phyloP scores from a whole-genome alignment of 495 filamentous ascomycete species.

The Parachaetomium inaequale region DNA sequence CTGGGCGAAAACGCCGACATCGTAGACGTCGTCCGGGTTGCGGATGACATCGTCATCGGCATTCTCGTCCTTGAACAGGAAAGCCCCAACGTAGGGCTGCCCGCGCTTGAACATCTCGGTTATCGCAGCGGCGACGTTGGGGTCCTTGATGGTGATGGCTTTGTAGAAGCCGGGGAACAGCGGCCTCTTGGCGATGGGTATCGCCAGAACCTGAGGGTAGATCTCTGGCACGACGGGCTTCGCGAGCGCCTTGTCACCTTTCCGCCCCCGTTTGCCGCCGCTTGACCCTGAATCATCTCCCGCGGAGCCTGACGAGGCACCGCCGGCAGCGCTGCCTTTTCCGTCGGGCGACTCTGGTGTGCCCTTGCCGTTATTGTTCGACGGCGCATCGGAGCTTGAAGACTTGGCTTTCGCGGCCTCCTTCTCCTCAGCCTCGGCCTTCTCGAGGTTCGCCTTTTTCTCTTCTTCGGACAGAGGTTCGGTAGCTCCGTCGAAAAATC shows the following conservation, averaged over 20 bases:
- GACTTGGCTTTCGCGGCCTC: constrained; percentile 36
- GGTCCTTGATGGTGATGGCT: constrained; percentile 90
- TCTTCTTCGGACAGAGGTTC: constrained; percentile 47
- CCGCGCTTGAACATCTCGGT: constrained; percentile 97
- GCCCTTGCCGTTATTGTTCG: constrained; percentile 27
- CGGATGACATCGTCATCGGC: constrained; percentile 89
- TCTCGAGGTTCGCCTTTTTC: constrained; percentile 44
- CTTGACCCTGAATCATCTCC: constrained; percentile 45
- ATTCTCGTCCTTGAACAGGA: constrained; percentile 93
- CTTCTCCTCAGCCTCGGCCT: constrained; percentile 41
- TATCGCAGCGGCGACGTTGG: constrained; percentile 82
- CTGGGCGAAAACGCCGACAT: constrained; percentile 95
- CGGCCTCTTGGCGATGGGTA: constrained; percentile 93
- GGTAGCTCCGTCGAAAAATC: constrained; percentile 42
- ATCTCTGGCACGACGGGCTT: constrained; percentile 89
- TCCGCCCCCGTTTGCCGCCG: constrained; percentile 58
- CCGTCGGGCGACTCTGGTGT: constrained; percentile 42
- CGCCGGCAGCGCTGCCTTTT: constrained; percentile 40
- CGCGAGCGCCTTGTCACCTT: constrained; percentile 69
- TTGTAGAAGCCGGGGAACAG: constrained; percentile 99
- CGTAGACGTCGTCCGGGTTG: constrained; percentile 81
- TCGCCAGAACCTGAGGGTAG: constrained; percentile 97
- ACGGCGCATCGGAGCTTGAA: constrained; percentile 38
- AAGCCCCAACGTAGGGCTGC: constrained; percentile 95
- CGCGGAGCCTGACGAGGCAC: constrained; percentile 41